These are phyloP conservation scores for Teratosphaeria epicoccoides DNA, from an alignment of 2,329 filamentous ascomycete species.

Conservation along the genomic window DNA sequence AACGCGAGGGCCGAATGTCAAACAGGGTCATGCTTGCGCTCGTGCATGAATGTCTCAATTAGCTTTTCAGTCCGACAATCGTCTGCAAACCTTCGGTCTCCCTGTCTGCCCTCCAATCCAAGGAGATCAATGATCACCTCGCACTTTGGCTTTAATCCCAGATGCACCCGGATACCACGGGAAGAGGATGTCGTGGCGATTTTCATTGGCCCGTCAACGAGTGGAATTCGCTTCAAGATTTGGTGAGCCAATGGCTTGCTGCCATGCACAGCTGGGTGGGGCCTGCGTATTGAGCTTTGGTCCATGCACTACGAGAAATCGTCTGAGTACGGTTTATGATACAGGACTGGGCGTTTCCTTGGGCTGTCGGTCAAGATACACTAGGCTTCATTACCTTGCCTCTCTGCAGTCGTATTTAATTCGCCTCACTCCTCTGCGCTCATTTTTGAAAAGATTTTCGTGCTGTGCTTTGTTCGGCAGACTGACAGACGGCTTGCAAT, in stretches of 20 bases:
- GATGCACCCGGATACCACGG: background rate
- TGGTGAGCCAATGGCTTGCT: background rate
- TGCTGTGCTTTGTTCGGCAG: background rate
- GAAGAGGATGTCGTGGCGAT: background rate
- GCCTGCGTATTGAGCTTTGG: background rate
- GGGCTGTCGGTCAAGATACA: background rate
- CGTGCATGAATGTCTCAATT: background rate
- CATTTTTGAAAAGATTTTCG: background rate
- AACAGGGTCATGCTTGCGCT: background rate
- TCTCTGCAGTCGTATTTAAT: background rate
- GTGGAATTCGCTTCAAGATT: background rate
- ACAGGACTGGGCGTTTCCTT: background rate
- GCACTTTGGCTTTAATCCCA: background rate
- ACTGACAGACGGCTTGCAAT: no score
- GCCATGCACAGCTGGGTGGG: background rate
- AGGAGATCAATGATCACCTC: background rate
- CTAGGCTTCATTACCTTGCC: background rate
- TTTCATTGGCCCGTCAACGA: background rate
- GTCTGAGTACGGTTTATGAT: background rate
- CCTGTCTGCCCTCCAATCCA: background rate
- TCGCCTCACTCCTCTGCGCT: background rate
- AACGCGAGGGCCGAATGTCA: background rate
- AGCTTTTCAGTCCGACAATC: background rate
- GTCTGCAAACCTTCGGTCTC: background rate
- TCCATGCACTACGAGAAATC: background rate